Evolutionary conservation across 257 asterid genomes (phyloP), one percentile per base, ranked within the genome.

Genomic region (Fraxinus excelsior): DNA sequence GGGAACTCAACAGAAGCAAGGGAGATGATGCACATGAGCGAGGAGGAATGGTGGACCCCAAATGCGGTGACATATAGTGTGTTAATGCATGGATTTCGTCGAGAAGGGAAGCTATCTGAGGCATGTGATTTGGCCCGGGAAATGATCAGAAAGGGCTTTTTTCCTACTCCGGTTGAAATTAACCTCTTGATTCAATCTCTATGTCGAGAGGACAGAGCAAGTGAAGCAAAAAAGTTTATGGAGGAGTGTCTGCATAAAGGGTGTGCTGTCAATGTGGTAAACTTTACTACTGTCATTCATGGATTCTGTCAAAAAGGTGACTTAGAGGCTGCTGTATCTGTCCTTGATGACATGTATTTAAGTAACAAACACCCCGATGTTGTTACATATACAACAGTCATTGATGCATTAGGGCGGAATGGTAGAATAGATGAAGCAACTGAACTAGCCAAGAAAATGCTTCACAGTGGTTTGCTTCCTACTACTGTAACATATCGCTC

Each of bases 291-390:
- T 28, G 87, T 95, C 71, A 93, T 95, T 80, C 96, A 93, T 56
- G 98, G 99, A 35, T 91, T 93, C 83, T 93, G 98, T 87, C 84
- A 76, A 75, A 89, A 79, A 65, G 88, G 84, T 31, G 96, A 95
- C 77, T 78, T 95, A 80, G 97, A 81, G n/a, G 81, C 92, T 35
- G 99, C 99, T 80, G 84, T 95, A 16, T 95, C 99, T 3, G 92
- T 95, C 42, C 88, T 95, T 75, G 99, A 95, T 77, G 99, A 95
- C 84, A 90, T 95, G 92, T 95, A 91, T 87, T 87, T 95, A 88
- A 90, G 80, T 67, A 85, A 88, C 84, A 93, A 95, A 75, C 97
- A 91, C 77, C 97, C 99, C 5, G 99, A 93, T 84, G 94, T 80
- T 74, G 87, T 93, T 70, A 93, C 97, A 8, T 93, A 88, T 76